Base-by-base conservation (phyloP, 768 basidiomycete species). In the Boletus rex-veris region DNA sequence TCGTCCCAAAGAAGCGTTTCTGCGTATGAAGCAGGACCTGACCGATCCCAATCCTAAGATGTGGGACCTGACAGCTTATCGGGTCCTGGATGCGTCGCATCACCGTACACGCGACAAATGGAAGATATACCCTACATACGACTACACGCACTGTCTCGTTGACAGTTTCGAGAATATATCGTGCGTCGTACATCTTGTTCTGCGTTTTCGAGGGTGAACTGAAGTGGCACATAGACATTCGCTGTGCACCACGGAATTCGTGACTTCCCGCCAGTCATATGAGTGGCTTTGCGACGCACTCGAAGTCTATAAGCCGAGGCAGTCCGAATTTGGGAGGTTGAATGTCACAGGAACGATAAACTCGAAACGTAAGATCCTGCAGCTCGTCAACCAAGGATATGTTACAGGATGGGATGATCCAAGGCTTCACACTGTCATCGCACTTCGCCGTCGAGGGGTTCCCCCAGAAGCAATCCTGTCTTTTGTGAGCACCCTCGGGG, bases 151-250 rank as follows among this genome's bases (percentile, higher is more conserved):
- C 75, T 98, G 97, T 73, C 74, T 99, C 49, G 90, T 92, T 50
- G 97, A 99, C 80, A 98, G 95, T 64, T 89, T 99, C 67, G 97
- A 99, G 71, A 97, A 98, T 69, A 98, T 99, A 58, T 92, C 95
- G 97, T 98, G 65, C 70, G 95, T 83, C 16, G 6, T 39, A 48
- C 47, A 8, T 33, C 35, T 12, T 16, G 18, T 36, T 49, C 16
- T 16, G 21, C 43, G 4, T 51, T 48, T 28, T 45, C 14, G 11
- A 16, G 19, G 7, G 18, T 24, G 26, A 45, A 28, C 16, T 49
- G 14, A 51, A 35, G 3, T 10, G 46, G 42, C 18, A 5, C 30
- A 10, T 42, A 98, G 96, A 24, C 97, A 99, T 75, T 98, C 97
- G 1, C 78, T 99, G 7, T 99, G 97, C 65, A 99, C 97, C 1